A percentile compares a stretch with the other conserved stretches of the same genome.
These are phyloP conservation scores for Astrothelium macrocarpum DNA, from an alignment of 495 filamentous ascomycete genomes.

Conservation along the genomic window DNA sequence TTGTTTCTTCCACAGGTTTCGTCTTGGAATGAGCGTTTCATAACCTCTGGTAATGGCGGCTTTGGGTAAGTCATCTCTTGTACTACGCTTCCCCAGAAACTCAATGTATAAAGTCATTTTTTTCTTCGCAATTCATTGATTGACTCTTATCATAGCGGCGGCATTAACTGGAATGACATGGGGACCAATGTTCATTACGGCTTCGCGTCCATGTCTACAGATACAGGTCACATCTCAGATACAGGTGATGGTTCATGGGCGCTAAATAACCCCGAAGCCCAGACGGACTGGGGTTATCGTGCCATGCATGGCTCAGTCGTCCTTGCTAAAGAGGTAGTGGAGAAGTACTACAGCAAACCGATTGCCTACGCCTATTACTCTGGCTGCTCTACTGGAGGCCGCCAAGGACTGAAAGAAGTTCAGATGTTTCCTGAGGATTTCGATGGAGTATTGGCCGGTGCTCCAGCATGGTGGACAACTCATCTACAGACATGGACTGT, in stretches of 20 bases:
- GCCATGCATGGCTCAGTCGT: slow-evolving; percentile 42
- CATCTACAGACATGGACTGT: slow-evolving; percentile 43
- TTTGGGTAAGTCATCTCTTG: slow-evolving; percentile 25
- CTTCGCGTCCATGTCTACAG: slow-evolving; percentile 45
- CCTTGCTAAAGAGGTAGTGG: slow-evolving; percentile 27
- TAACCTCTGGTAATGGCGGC: slow-evolving; percentile 42
- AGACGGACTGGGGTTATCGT: slow-evolving; percentile 38
- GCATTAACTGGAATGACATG: slow-evolving; percentile 48
- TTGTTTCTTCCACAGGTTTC: slow-evolving; percentile 38
- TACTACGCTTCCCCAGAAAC: neutral
- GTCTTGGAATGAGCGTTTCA: slow-evolving; percentile 42
- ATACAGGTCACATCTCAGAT: slow-evolving; percentile 45
- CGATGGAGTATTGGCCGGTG: slow-evolving; percentile 58
- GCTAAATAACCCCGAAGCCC: slow-evolving; percentile 29
- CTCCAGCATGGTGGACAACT: slow-evolving; percentile 44
- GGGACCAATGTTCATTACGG: slow-evolving; percentile 37
- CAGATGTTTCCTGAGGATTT: slow-evolving; percentile 48
- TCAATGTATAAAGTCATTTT: too few relatives aligned
- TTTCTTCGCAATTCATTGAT: neutral
- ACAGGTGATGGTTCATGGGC: slow-evolving; percentile 38
- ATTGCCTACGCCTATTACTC: slow-evolving; percentile 45
- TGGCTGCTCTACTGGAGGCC: slow-evolving; percentile 52
- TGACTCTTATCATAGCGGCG: slow-evolving; percentile 23
- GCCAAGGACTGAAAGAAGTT: slow-evolving; percentile 46
- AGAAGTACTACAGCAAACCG: slow-evolving; percentile 37